Evolutionary conservation across 345 rosid species (phyloP), one percentile per base, ranked within the genome.

Genomic region (Pugionium dolabratum): DNA sequence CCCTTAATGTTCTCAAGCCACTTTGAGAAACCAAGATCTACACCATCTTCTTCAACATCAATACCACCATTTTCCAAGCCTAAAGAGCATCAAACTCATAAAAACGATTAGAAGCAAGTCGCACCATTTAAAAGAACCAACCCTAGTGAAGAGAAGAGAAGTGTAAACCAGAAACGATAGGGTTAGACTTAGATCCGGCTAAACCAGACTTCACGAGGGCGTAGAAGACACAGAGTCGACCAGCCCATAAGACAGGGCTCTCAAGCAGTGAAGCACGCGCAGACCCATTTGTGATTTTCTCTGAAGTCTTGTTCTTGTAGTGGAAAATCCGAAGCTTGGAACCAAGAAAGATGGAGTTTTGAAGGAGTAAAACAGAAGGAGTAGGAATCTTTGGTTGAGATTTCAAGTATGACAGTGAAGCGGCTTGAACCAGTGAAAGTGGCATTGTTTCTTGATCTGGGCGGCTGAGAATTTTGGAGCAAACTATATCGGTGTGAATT

Each of bases 111-210:
- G n/a, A n/a, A n/a, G n/a, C n/a, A n/a, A n/a, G n/a, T n/a, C n/a
- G n/a, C n/a, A n/a, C n/a, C n/a, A n/a, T n/a, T n/a, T n/a, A n/a
- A n/a, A n/a, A n/a, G n/a, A n/a, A n/a, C n/a, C n/a, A n/a, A n/a
- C n/a, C n/a, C n/a, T n/a, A n/a, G n/a, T n/a, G n/a, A 40, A 40
- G 10, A 7, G 44, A 40, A 2, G 2, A 7, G 7, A 7, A 7
- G n/a, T n/a, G n/a, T n/a, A n/a, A 40, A 89, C 98, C 98, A 62
- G 96, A 80, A 64, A 90, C 91, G 56, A 88, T 67, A 1, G 97
- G 96, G 59, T 88, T 90, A 42, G 87, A 61, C 61, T 79, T 84
- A 59, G 97, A 89, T 76, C 97, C 98, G 75, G 91, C 98, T 37
- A 85, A 73, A 29, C 98, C 97, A 72, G 85, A 54, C 79, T 82